phyloP scores from a whole-genome alignment of 257 asterid species.

The Fraxinus pennsylvanica region DNA sequence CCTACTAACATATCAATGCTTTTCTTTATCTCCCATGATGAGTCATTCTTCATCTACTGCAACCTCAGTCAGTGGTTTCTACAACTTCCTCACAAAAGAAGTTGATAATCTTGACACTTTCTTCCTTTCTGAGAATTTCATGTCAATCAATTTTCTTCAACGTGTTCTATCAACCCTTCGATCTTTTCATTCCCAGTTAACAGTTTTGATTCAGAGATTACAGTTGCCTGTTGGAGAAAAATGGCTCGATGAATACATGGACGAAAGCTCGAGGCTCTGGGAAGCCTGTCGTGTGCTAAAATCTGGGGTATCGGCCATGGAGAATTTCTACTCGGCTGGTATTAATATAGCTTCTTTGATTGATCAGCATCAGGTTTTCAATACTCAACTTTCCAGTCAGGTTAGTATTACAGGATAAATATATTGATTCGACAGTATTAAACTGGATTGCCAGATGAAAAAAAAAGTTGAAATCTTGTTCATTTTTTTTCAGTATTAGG shows the following conservation, averaged over 20 bases:
- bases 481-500: too few relatives aligned
- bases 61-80: constrained; percentile 57
- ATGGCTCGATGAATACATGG: constrained; percentile 85
- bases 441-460: background rate
- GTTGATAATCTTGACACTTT: constrained; percentile 61
- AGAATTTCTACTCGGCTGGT: constrained; percentile 49
- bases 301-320: constrained; percentile 55
- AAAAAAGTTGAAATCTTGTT: background rate
- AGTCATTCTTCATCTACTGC: constrained; percentile 48
- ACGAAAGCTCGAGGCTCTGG: constrained; percentile 80
- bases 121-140: constrained; percentile 52
- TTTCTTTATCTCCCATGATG: constrained; percentile 44
- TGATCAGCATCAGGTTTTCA: constrained; percentile 41
- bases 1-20: background rate
- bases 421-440: background rate
- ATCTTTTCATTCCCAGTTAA: constrained; percentile 59
- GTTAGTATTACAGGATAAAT: constrained; percentile 24
- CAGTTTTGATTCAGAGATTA: constrained; percentile 47
- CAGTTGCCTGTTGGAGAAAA: constrained; percentile 69
- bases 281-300: constrained; percentile 60
- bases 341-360: constrained; percentile 45
- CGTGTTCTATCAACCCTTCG: constrained; percentile 57
- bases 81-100: constrained; percentile 51
- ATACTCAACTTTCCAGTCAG: constrained; percentile 64
- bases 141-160: constrained; percentile 60